phyloP scores from a whole-genome alignment of 306 rosid species.

The Psophocarpus tetragonolobus region DNA sequence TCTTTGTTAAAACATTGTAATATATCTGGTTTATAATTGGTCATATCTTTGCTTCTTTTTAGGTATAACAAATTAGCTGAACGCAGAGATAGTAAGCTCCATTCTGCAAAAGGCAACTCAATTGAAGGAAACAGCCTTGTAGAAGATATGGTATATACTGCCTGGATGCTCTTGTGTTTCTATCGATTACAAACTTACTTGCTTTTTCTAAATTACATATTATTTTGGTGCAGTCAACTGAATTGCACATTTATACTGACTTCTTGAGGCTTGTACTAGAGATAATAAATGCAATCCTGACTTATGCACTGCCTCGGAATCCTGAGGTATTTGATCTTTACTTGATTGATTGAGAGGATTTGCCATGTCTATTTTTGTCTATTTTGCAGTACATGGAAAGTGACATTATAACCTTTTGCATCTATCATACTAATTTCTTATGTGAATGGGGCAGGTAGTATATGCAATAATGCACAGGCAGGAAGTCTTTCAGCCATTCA shows the following conservation, averaged over 20 bases:
- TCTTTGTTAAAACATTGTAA: conserved; percentile 1
- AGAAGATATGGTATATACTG: conserved; percentile 71
- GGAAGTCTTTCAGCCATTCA: conserved; percentile 97
- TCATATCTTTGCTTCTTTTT: conserved; percentile 33
- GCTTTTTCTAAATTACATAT: conserved; percentile 40
- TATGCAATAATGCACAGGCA: conserved; percentile 98
- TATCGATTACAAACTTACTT: background rate
- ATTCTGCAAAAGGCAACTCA: conserved; percentile 52
- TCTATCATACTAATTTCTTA: background rate
- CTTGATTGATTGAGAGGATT: conserved; percentile 26
- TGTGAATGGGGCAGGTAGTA: conserved; percentile 66
- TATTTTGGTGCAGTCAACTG: conserved; percentile 77
- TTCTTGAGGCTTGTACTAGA: conserved; percentile 98
- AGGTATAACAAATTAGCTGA: conserved; percentile 96
- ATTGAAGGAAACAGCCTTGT: conserved; percentile 63
- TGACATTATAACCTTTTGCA: background rate
- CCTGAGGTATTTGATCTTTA: conserved; percentile 75
- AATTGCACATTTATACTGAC: conserved; percentile 92
- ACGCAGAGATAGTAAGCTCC: conserved; percentile 59
- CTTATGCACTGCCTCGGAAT: conserved; percentile 96
- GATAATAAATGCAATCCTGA: conserved; percentile 91
- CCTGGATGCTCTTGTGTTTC: conserved; percentile 9
- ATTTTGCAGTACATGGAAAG: conserved; percentile 16
- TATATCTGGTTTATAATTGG: conserved; percentile 24
- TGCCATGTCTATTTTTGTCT: conserved; percentile 19